A percentile compares a stretch with the other conserved stretches of the same genome.
phyloP scores from a whole-genome alignment of 352 stramenopile genomes.

The Phytopythium ostracodes region DNA sequence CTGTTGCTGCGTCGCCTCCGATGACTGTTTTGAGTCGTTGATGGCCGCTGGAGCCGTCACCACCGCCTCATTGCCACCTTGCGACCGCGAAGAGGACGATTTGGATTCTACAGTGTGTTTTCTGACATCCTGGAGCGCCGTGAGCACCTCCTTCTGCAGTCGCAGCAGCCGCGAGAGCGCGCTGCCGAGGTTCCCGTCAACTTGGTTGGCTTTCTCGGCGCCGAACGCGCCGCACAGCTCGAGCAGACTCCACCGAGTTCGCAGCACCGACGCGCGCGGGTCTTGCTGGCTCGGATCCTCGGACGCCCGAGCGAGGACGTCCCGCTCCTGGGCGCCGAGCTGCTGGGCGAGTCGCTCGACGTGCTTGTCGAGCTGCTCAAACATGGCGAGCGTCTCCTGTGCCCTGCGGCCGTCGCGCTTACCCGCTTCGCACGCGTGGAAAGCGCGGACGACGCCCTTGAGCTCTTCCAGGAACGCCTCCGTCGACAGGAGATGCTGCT shows the following conservation, averaged over 20 bases:
- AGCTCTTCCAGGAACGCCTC: slow-evolving; percentile 47
- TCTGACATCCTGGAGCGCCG: slow-evolving; percentile 24
- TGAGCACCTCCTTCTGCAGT: slow-evolving; percentile 51
- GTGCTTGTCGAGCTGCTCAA: slow-evolving; percentile 52
- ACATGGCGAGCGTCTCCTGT: slow-evolving; percentile 20
- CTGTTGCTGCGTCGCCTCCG: slow-evolving; percentile 24
- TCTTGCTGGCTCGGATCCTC: slow-evolving; percentile 10
- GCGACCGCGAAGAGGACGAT: neutral
- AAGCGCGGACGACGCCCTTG: slow-evolving; percentile 43
- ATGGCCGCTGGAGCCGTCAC: slow-evolving; percentile 7
- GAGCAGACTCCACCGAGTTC: slow-evolving; percentile 47
- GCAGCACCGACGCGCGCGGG: slow-evolving; percentile 19
- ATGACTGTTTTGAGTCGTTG: slow-evolving; percentile 12
- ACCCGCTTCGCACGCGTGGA: slow-evolving; percentile 27
- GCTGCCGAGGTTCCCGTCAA: slow-evolving; percentile 28
- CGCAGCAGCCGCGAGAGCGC: slow-evolving; percentile 34
- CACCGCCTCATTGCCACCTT: neutral
- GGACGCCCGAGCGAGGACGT: slow-evolving; percentile 2
- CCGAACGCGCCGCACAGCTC: slow-evolving; percentile 50
- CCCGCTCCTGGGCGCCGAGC: slow-evolving; percentile 32
- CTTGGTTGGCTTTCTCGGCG: slow-evolving; percentile 23
- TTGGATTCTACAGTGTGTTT: neutral
- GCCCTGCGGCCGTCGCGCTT: slow-evolving; percentile 5
- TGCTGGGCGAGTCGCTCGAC: slow-evolving; percentile 42
- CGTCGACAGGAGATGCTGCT: slow-evolving; percentile 17